Evolutionary conservation across 2,329 filamentous ascomycete genomes (phyloP).

Genomic region (Seiridium unicorne): DNA sequence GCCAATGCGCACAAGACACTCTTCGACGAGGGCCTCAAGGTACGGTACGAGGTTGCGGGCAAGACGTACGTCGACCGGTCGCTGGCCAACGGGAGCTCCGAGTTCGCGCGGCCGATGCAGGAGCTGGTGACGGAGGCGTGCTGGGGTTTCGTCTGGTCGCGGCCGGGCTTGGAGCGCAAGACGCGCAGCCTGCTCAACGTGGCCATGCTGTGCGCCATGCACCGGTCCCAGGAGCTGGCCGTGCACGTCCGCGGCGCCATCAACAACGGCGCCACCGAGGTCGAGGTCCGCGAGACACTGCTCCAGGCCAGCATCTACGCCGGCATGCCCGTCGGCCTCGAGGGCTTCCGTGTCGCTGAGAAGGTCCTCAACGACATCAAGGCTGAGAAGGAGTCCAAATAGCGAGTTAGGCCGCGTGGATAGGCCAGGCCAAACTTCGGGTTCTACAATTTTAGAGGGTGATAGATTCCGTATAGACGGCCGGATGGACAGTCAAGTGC

Average conservation of each 20-base stretch:
- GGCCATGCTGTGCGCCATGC: constrained; percentile 61
- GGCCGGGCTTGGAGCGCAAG: constrained; percentile 59
- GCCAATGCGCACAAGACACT: background rate
- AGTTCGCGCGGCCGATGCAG: background rate
- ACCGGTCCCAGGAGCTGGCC: constrained; percentile 55
- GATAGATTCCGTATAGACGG: no score
- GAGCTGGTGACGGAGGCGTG: background rate
- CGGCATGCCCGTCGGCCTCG: background rate
- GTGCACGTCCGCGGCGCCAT: constrained; percentile 61
- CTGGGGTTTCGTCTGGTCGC: constrained; percentile 62
- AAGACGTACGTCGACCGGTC: background rate
- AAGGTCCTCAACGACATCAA: background rate
- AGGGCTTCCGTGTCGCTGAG: background rate
- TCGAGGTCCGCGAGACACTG: constrained; percentile 34
- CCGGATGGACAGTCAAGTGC: no score
- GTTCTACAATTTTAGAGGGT: no score
- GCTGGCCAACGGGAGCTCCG: background rate
- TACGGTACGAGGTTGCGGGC: background rate
- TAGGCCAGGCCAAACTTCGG: no score
- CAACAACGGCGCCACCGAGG: constrained; percentile 58
- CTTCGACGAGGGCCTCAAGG: background rate
- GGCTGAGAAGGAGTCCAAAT: background rate
- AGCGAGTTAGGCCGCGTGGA: no score
- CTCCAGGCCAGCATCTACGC: background rate
- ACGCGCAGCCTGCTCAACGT: constrained; percentile 61